Evolutionary conservation across 495 filamentous ascomycete genomes (phyloP).

Genomic region (Penicillium cataractarum): DNA sequence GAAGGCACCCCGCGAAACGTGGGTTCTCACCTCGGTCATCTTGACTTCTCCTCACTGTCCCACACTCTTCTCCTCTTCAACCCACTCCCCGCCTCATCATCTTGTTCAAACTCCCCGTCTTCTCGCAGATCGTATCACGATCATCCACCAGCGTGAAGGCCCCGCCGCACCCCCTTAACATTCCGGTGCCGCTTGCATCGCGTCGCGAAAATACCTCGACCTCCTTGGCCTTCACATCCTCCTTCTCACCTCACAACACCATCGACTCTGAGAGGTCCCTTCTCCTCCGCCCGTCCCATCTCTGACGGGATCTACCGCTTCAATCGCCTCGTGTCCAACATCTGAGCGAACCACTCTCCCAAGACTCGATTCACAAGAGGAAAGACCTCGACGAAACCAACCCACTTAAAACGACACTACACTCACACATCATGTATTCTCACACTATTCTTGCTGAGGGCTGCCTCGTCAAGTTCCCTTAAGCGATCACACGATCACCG

Average conservation of each 20-base stretch:
- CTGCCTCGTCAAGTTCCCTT: constrained; percentile 35
- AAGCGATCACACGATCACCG: constrained; percentile 31
- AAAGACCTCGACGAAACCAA: constrained; percentile 2
- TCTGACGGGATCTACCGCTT: background rate
- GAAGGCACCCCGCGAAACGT: constrained; percentile 32
- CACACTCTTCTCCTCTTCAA: background rate
- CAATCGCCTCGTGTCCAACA: background rate
- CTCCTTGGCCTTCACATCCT: constrained; percentile 10
- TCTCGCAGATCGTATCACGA: background rate
- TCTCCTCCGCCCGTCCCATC: background rate
- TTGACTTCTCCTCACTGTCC: constrained; percentile 19
- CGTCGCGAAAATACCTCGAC: constrained; percentile 21
- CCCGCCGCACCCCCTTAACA: constrained; percentile 10
- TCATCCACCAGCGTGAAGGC: background rate
- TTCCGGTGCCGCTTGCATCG: constrained; percentile 32
- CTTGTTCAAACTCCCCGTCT: background rate
- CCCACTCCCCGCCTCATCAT: background rate
- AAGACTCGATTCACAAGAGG: constrained; percentile 1
- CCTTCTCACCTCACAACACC: background rate
- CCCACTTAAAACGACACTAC: background rate
- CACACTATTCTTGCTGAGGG: constrained; percentile 26
- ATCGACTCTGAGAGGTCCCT: background rate
- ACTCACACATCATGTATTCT: constrained; percentile 33
- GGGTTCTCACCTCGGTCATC: constrained; percentile 15
- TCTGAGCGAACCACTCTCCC: background rate